Percentiles rank a stretch among this genome's conserved stretches.
Conservation (phyloP, 768 basidiomycete genomes). For the Symmetrospora coprosmae region DNA sequence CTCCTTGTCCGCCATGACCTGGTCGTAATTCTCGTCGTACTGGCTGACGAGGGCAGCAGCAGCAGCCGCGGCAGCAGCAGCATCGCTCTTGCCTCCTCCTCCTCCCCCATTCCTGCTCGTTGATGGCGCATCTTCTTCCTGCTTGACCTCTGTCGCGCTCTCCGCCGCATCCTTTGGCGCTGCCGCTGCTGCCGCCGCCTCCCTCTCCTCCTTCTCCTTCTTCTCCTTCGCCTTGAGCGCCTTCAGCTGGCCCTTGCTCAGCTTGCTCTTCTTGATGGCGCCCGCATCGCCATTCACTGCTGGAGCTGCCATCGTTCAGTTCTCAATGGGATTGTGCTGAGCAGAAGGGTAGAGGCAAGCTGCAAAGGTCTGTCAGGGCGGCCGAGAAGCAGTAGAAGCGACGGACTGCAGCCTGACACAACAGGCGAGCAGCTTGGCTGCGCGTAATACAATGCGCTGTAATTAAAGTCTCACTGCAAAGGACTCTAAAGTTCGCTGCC, state of each 20-base stretch:
- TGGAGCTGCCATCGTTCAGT: not conserved
- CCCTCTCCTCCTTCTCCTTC: slow-evolving; percentile 17
- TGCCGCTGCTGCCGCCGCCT: not conserved
- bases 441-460: too few species aligned
- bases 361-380: too few species aligned
- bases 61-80: too few species aligned
- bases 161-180: not conserved
- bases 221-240: slow-evolving; percentile 26
- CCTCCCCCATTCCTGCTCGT: not conserved
- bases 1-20: not conserved
- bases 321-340: too few species aligned
- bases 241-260: slow-evolving; percentile 15
- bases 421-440: too few species aligned
- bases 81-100: not conserved
- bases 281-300: not conserved
- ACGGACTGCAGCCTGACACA: too few species aligned
- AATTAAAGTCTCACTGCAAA: too few species aligned
- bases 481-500: too few species aligned
- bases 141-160: not conserved
- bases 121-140: not conserved
- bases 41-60: too few species aligned
- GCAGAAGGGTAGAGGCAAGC: too few species aligned
- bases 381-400: too few species aligned
- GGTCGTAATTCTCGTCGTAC: not conserved
- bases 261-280: slow-evolving; percentile 10